A percentile compares a stretch with the other conserved stretches of the same genome.
phyloP scores from a whole-genome alignment of 495 filamentous ascomycete species.

The Annulohypoxylon moriforme region DNA sequence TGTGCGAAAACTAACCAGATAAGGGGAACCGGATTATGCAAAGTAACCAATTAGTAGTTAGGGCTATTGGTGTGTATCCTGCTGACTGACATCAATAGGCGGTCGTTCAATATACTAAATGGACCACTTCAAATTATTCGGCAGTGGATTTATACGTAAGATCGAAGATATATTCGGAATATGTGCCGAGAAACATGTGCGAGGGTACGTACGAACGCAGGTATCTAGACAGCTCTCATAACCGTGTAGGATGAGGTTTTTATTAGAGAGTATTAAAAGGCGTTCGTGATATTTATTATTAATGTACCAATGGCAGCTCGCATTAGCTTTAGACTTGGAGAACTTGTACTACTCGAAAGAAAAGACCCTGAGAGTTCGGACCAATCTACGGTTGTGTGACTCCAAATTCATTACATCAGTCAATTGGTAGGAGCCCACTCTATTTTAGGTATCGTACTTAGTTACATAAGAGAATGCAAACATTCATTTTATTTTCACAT shows the following conservation, averaged over 20 bases:
- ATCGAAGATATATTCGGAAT: not conserved
- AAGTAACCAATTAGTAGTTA: conserved; percentile 13
- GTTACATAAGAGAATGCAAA: conserved; percentile 9
- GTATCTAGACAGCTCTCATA: not conserved
- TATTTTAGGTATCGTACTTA: conserved; percentile 2
- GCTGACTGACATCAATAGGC: conserved; percentile 40
- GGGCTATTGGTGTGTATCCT: conserved; percentile 12
- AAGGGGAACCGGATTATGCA: not conserved
- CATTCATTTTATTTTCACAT: not conserved
- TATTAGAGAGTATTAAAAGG: not conserved
- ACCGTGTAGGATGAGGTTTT: not conserved
- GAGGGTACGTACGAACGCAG: not conserved
- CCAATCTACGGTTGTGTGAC: conserved; percentile 19
- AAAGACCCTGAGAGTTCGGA: conserved; percentile 26
- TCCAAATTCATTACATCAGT: conserved; percentile 6
- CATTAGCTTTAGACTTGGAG: conserved; percentile 27
- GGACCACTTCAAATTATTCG: conserved; percentile 17
- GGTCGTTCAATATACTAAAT: conserved; percentile 1
- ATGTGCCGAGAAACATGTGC: not conserved
- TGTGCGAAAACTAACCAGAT: conserved; percentile 1
- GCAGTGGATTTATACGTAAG: not conserved
- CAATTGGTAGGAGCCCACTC: not conserved
- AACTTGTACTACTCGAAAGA: conserved; percentile 30
- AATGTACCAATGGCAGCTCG: conserved; percentile 14
- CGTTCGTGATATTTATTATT: conserved; percentile 3